phyloP scores from a whole-genome alignment of 2,329 filamentous ascomycete species.

The Albophoma yamanashiensis region DNA sequence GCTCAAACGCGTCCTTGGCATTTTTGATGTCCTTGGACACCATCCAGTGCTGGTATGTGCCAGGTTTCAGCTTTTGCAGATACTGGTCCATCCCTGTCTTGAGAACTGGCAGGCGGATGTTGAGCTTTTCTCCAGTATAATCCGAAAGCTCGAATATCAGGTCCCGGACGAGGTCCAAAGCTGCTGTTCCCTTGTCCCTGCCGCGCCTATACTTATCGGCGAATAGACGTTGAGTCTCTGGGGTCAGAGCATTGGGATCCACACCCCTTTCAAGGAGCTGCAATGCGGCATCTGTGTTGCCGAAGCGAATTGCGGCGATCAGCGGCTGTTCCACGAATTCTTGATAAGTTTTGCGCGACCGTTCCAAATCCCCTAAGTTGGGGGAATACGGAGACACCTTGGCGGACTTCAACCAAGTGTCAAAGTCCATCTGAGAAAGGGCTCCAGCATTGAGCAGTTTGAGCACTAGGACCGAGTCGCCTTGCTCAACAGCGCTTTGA shows the following conservation, averaged over 20 bases:
- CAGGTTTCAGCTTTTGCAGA: conserved; percentile 35
- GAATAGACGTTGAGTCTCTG: conserved; percentile 23
- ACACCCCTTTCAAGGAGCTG: conserved; percentile 53
- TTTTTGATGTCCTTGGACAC: conserved; percentile 26
- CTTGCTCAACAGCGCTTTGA: conserved; percentile 44
- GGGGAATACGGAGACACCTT: conserved; percentile 30
- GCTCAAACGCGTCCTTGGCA: conserved; percentile 19
- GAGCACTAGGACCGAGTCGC: conserved; percentile 40
- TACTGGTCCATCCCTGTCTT: conserved; percentile 37
- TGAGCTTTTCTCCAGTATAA: conserved; percentile 22
- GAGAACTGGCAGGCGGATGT: conserved; percentile 2
- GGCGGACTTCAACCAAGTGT: conserved; percentile 50
- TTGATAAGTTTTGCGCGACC: conserved; percentile 38
- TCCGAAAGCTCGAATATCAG: conserved; percentile 38
- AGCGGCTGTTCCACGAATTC: conserved; percentile 51
- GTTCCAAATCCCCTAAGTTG: conserved; percentile 28
- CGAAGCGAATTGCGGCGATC: conserved; percentile 42
- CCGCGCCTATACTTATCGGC: conserved; percentile 17
- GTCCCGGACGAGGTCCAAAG: conserved; percentile 50
- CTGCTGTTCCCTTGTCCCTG: conserved; percentile 29
- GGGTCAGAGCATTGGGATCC: conserved; percentile 51
- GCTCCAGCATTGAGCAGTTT: conserved; percentile 57
- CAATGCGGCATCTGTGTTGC: conserved; percentile 35
- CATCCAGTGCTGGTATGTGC: conserved; percentile 51
- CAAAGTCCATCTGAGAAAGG: conserved; percentile 47